Evolutionary conservation across 129 eudicot species (phyloP), one percentile per base, ranked within the genome.

Genomic region (Saussurea involucrata): DNA sequence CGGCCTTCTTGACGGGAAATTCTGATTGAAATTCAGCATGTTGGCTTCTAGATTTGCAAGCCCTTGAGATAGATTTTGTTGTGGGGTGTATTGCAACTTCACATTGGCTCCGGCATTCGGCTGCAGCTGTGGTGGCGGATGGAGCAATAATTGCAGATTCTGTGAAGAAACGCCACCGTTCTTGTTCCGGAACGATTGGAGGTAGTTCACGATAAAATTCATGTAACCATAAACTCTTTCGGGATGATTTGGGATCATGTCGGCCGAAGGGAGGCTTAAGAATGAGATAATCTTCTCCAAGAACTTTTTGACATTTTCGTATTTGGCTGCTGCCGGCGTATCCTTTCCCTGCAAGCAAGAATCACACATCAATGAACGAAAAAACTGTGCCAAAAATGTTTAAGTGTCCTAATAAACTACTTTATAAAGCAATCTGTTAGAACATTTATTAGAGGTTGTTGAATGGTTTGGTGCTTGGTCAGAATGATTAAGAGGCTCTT

Each of bases 251-350:
- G 82, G 74, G 34, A 82, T 20, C 24, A 8, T 4, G 1, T 76
- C 82, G 37, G 13, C 69, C 6, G 33, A 17, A 24, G 85, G 3
- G 15, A 33, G 64, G 20, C 60, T 42, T 40, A 82, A 76, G 53
- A 82, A 82, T 3, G 5, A 34, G 24, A 76, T 8, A 64, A 82
- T 82, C 55, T 27, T 82, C 33, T 65, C 78, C 6, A 82, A 49
- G 55, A 21, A 64, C 10, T 5, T 27, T 36, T 5, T 33, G 28
- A 28, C 60, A 1, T 5, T 49, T 20, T 24, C 55, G 15, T 71
- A 76, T 46, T 71, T 66, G 2, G 11, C 6, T 24, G 57, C 24
- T 2, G 11, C 0, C 34, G 65, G 29, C 4, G 20, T 1, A 57
- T 28, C 36, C n/a, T 24, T 76, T 71, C 63, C 69, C 85, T 81